Evolutionary conservation across 1,284 basidiomycete genomes (phyloP), one percentile per base, ranked within the genome.

Genomic region (Puccinia brachypodii): DNA sequence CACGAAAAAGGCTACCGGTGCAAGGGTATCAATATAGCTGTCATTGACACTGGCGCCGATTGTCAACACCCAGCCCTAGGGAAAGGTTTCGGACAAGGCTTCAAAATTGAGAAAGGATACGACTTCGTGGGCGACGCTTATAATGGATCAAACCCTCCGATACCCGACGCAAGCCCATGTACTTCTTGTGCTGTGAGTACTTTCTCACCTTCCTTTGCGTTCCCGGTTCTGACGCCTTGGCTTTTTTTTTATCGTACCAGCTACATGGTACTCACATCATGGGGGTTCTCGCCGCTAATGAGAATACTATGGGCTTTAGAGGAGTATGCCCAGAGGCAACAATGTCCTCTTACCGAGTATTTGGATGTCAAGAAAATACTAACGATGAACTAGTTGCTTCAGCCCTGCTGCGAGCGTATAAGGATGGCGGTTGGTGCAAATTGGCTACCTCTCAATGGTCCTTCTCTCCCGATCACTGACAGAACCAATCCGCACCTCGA

Each of bases 51-150:
- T 40, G 86, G 86, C 40, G 87, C 89, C 80, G 90, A 91, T 84
- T 91, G 90, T 85, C 91, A 89, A 2, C 90, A 91, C 84, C 90
- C 91, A 9, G 87, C 87, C 19, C 90, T 93, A 76, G 92, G 90
- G 50, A 90, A 89, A 16, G 80, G 80, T 2, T 73, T 81, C 66
- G 74, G 76, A 64, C 13, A 36, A 83, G 78, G 11, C 58, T 68
- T 83, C 76, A 62, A 58, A 19, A 64, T 77, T 60, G 42, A 64
- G 22, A 76, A 68, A 64, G 80, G 80, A 25, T 76, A 82, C 28
- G 80, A 82, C 31, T 82, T 82, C 28, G 73, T 82, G 25, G 80
- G 80, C 3, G 79, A 81, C 36, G 42, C 25, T 64, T 81, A 81
- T 33, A 82, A 68, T 44, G 73, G 71, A 42, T 28, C 62, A 11